These are phyloP conservation scores for Aureobasidium sp. DNA, from an alignment of 2,329 filamentous ascomycete genomes.

Conservation along the genomic window DNA sequence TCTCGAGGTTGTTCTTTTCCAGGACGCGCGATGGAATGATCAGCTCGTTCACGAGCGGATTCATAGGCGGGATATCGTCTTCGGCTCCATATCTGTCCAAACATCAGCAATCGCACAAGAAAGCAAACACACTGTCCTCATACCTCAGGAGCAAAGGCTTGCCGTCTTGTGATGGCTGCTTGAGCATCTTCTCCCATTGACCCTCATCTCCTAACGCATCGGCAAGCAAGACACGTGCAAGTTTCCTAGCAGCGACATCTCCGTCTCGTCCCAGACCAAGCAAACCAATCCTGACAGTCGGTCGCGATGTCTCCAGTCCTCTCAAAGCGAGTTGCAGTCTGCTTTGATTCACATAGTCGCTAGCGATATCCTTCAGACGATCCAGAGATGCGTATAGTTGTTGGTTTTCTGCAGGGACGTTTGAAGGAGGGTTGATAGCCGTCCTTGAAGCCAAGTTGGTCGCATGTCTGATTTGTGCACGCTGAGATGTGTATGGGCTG, in stretches of 20 bases:
- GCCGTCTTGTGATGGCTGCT: slow-evolving; percentile 28
- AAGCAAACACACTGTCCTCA: background rate
- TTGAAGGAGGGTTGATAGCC: slow-evolving; percentile 47
- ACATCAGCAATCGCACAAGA: slow-evolving; percentile 6
- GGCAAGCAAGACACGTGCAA: slow-evolving; percentile 56
- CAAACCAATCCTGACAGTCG: slow-evolving; percentile 52
- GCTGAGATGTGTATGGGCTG: background rate
- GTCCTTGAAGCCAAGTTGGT: slow-evolving; percentile 42
- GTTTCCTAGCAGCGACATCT: slow-evolving; percentile 51
- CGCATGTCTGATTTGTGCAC: slow-evolving; percentile 4
- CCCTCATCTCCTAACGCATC: slow-evolving; percentile 38
- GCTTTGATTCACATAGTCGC: slow-evolving; percentile 59
- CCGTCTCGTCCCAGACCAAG: slow-evolving; percentile 26
- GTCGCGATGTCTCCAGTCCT: slow-evolving; percentile 50
- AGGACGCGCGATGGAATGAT: slow-evolving; percentile 57
- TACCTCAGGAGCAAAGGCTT: slow-evolving; percentile 37
- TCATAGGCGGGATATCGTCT: slow-evolving; percentile 38
- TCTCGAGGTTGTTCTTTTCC: slow-evolving; percentile 56
- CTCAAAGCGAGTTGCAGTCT: slow-evolving; percentile 64
- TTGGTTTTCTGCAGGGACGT: slow-evolving; percentile 45
- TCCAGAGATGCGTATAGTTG: slow-evolving; percentile 55
- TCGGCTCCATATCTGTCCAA: slow-evolving; percentile 49
- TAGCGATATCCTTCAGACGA: slow-evolving; percentile 54
- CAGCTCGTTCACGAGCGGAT: slow-evolving; percentile 53
- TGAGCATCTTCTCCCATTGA: slow-evolving; percentile 38